Evolutionary conservation across 768 basidiomycete species (phyloP), one percentile per base, ranked within the genome.

Genomic region (Antrodiella citrinella): DNA sequence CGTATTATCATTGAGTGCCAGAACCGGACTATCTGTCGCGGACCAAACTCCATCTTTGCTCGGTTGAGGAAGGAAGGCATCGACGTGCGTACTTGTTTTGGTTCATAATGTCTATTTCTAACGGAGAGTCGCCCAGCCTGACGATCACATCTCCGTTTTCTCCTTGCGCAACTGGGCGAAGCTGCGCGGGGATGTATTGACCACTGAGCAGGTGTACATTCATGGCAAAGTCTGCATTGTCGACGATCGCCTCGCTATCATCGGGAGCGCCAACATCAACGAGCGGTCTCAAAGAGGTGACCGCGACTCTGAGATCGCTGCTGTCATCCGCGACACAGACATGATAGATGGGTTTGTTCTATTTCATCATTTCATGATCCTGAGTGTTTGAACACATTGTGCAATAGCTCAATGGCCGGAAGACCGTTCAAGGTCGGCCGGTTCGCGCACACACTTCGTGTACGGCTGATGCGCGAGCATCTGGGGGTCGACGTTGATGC

Each of bases 261-360:
- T 96, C 55, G 92, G 92, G 13, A 93, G 91, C 49, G 95, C 95
- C 15, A 98, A 96, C 65, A 92, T 99, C 71, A 98, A 99, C 62
- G 96, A 99, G 64, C 82, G 96, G 30, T 95, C 91, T 12, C 90
- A 91, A 62, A 77, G 91, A 23, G 96, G 96, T 20, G 95, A 99
- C 64, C 84, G 96, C 23, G 96, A 99, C 66, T 98, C 95, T 2
- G 96, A 99, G 64, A 65, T 98, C 26, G 91, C 92, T 2, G 83
- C 89, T 30, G 82, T 99, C 42, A 89, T 98, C 47, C 76, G 92
- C 54, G 96, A 99, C 60, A 98, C 95, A 2, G 95, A 99, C 60
- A 86, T 99, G 88, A 86, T 98, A 47, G 84, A 95, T 52, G 78
- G 91, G 90, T 87, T 54, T 46, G 78, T 69, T n/a, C n/a, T n/a